Percentiles rank a stretch among this genome's conserved stretches.
phyloP scores from a whole-genome alignment of 2,329 filamentous ascomycete species.

The Claviceps maximensis region DNA sequence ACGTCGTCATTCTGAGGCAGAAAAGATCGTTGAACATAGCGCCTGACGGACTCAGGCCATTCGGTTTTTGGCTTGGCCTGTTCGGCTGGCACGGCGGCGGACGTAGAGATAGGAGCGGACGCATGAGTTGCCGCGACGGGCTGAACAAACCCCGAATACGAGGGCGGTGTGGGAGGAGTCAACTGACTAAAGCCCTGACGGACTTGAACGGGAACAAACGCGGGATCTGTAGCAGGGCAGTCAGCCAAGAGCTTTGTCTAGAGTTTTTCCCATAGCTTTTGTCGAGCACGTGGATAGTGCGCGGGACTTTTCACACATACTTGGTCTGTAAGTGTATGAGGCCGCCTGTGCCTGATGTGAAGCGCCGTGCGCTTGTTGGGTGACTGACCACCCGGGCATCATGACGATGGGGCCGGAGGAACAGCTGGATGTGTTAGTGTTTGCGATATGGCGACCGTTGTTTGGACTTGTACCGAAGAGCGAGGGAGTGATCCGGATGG shows the following conservation, averaged over 20 bases:
- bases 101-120: slow-evolving; percentile 17
- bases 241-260: slow-evolving; percentile 11
- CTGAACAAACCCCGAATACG: slow-evolving; percentile 19
- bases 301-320: slow-evolving; percentile 15
- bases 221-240: slow-evolving; percentile 28
- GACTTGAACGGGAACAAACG: slow-evolving; percentile 48
- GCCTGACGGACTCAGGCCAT: slow-evolving; percentile 72
- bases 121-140: slow-evolving; percentile 15
- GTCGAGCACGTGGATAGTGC: background rate
- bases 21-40: slow-evolving; percentile 84
- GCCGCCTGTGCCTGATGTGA: slow-evolving; percentile 22
- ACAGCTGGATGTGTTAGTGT: slow-evolving; percentile 7
- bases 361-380: slow-evolving; percentile 28
- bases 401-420: slow-evolving; percentile 11
- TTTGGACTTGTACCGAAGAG: background rate
- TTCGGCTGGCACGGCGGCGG: slow-evolving; percentile 14
- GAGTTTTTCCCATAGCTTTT: too few relatives aligned
- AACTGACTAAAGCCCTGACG: slow-evolving; percentile 44
- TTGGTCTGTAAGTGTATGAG: slow-evolving; percentile 25
- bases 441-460: background rate
- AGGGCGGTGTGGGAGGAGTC: slow-evolving; percentile 21
- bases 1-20: slow-evolving; percentile 55
- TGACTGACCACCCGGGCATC: slow-evolving; percentile 25
- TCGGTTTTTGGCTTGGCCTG: slow-evolving; percentile 49
- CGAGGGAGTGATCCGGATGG: background rate